Evolutionary conservation across 306 rosid species (phyloP), one percentile per base, ranked within the genome.

Genomic region (Datisca glomerata): DNA sequence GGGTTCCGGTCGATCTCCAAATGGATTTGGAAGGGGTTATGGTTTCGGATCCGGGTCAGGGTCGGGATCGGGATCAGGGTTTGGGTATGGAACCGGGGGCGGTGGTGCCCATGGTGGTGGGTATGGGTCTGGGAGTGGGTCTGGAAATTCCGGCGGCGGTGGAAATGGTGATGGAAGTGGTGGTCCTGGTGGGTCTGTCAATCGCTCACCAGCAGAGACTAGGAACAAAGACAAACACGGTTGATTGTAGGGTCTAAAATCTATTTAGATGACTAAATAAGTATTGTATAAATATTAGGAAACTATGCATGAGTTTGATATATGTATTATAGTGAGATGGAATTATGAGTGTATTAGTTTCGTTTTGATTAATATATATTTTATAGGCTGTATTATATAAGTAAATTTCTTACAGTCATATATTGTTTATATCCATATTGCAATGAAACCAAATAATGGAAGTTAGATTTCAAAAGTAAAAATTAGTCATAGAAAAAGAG

Each of bases 11-110:
- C 67, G 63, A 7, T 70, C 96, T 1, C 57, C 80, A 0, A 20
- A 55, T 0, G 96, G 96, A 0, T 60, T 73, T n/a, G 86, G 77
- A 0, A 63, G 43, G 46, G 96, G 96, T 0, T 68, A 19, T 9
- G 96, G 96, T 0, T 78, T 4, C 8, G 96, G 96, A 1, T 41
- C 70, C 1, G 94, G 93, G 0, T 61, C 67, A 0, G 86, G 91
- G 1, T 81, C 79, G 0, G 86, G 91, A 1, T 81, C 79, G 0
- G 96, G 93, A 1, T 59, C 64, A 0, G 94, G 93, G 2, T 72
- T 1, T 1, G 95, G 96, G 8, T 71, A 51, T 12, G 94, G 92
- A 12, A 34, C 35, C 1, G 91, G 79, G 8, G 28, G 69, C 1
- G 85, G 79, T 1, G 81, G 80, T 27, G 76, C 64, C 19, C 60